Evolutionary conservation across 2,329 filamentous ascomycete genomes (phyloP).

Genomic region (Diaporthe batatas): DNA sequence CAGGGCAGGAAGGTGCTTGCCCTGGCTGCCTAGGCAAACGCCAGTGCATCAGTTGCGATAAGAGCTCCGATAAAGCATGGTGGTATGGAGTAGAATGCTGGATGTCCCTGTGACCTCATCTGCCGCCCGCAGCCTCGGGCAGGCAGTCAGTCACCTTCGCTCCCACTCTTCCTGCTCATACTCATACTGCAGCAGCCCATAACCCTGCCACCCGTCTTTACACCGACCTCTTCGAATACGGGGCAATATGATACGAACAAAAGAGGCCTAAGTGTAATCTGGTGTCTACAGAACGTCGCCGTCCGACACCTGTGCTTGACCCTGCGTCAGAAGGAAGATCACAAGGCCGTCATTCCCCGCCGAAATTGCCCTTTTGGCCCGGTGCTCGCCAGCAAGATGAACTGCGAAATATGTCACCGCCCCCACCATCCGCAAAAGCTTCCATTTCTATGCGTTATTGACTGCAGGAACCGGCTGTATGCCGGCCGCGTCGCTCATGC

Average conservation of each 20-base stretch:
- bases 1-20: no score
- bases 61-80: conserved; percentile 30
- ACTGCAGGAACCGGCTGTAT: conserved; percentile 78
- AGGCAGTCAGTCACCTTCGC: background rate
- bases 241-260: conserved; percentile 18
- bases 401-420: conserved; percentile 77
- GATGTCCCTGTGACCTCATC: conserved; percentile 37
- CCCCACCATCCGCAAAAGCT: conserved; percentile 66
- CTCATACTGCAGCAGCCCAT: background rate
- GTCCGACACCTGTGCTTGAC: background rate
- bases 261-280: background rate
- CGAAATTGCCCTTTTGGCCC: background rate
- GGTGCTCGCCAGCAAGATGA: conserved; percentile 63
- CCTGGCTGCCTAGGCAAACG: no score
- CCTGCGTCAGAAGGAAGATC: background rate
- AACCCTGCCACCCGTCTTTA: background rate
- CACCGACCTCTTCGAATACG: background rate
- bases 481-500: conserved; percentile 72
- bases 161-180: background rate
- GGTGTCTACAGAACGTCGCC: background rate
- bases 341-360: background rate
- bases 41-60: conserved; percentile 3
- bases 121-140: background rate
- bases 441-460: conserved; percentile 77
- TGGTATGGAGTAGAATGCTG: background rate